Evolutionary conservation across 192 early-diverging fungal species (phyloP), one percentile per base, ranked within the genome.

Genomic region (Gonapodya sp.): DNA sequence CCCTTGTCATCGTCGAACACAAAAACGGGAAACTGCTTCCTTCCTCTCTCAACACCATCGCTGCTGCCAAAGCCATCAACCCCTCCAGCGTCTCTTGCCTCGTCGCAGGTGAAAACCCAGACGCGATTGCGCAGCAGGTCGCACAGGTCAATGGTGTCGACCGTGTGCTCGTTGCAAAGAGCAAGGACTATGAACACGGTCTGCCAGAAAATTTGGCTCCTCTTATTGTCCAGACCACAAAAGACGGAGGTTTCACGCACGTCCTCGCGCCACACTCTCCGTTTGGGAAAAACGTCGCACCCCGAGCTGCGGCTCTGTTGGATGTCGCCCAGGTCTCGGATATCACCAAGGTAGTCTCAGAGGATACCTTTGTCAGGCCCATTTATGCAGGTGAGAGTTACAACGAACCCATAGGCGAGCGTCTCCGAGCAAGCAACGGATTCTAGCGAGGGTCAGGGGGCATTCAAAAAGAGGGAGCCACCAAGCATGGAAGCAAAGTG

Each of bases 321-420:
- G 96, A 99, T 82, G 93, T 97, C 79, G 92, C 92, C 83, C 93
- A 92, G 83, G 87, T 99, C 73, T 96, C 97, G 18, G 97, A 99
- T 82, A 92, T 97, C 73, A 93, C 89, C 82, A 90, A 83, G 46
- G 87, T 99, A 64, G 89, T 94, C 84, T 80, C 88, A 81, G 91
- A 89, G 34, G 95, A 97, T 81, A 95, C 93, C 24, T 99, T 99
- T 90, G 92, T 95, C 77, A 91, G 97, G 16, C 97, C 97, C 35
- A 96, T 99, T 85, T 99, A 96, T 85, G 97, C 97, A 78, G 97
- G 96, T 94, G 85, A 73, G 85, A n/a, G n/a, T n/a, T n/a, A n/a
- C n/a, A n/a, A n/a, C n/a, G n/a, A n/a, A n/a, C n/a, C n/a, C n/a
- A n/a, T n/a, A n/a, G n/a, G n/a, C n/a, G n/a, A n/a, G n/a, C n/a